Evolutionary conservation across 2,329 filamentous ascomycete species (phyloP).

Genomic region (Exophiala lecanii-corni): DNA sequence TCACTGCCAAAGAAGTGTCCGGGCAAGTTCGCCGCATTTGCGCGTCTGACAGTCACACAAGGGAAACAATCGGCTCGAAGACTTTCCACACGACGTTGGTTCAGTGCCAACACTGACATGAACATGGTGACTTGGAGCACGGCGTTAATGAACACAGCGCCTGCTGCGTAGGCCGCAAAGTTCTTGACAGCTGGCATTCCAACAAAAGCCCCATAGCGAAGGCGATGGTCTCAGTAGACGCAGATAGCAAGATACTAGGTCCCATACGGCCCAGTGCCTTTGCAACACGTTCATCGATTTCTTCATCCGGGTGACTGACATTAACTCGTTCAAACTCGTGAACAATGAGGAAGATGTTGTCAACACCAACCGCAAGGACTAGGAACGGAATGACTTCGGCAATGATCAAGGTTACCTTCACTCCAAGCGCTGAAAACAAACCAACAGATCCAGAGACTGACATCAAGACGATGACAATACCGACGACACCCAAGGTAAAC

Average conservation of each 20-base stretch:
- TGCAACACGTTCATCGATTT: slow-evolving; percentile 79
- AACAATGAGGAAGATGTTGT: slow-evolving; percentile 98
- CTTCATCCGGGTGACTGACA: slow-evolving; percentile 79
- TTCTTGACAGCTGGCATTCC: slow-evolving; percentile 98
- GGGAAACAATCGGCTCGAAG: slow-evolving; percentile 88
- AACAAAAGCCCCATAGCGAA: slow-evolving; percentile 91
- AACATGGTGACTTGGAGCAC: slow-evolving; percentile 98
- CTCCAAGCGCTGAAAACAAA: slow-evolving; percentile 82
- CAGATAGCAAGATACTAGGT: slow-evolving; percentile 90
- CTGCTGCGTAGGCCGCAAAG: slow-evolving; percentile 93
- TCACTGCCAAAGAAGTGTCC: slow-evolving; percentile 67
- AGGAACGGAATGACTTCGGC: slow-evolving; percentile 98
- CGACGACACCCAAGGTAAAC: slow-evolving; percentile 89
- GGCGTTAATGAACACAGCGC: slow-evolving; percentile 94
- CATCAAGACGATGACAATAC: slow-evolving; percentile 94
- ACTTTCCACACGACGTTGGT: slow-evolving; percentile 85
- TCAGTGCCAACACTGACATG: slow-evolving; percentile 81
- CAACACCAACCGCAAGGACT: slow-evolving; percentile 90
- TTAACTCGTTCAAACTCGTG: slow-evolving; percentile 98
- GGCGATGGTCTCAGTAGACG: slow-evolving; percentile 87
- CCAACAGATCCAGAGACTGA: slow-evolving; percentile 94
- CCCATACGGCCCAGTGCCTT: slow-evolving; percentile 93
- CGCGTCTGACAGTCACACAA: slow-evolving; percentile 74
- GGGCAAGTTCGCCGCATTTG: slow-evolving; percentile 61
- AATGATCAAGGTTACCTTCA: slow-evolving; percentile 96